Evolutionary conservation across 257 asterid species (phyloP).

Genomic region (Solanum tacnaense): DNA sequence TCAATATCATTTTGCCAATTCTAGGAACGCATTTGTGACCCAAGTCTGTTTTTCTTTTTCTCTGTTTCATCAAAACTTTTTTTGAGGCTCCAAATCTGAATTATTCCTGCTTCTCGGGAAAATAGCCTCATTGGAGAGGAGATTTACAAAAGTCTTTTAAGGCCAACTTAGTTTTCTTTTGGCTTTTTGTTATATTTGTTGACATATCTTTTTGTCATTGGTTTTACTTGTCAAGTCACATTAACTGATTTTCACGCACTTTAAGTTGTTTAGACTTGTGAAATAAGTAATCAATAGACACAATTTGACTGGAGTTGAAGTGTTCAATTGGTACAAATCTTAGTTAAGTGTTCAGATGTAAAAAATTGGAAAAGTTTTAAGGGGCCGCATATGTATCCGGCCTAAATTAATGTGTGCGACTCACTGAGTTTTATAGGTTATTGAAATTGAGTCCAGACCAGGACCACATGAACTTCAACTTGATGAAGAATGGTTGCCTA

Average conservation of each 20-base stretch:
- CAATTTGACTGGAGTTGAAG: background rate
- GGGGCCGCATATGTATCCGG: background rate
- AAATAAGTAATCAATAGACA: background rate
- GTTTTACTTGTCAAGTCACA: background rate
- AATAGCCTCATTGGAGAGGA: background rate
- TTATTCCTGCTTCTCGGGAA: background rate
- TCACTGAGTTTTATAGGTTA: conserved; percentile 30
- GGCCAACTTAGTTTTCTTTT: background rate
- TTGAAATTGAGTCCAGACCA: conserved; percentile 65
- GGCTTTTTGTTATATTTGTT: background rate
- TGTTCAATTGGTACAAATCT: background rate
- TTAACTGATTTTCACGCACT: background rate
- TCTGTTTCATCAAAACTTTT: background rate
- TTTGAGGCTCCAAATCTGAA: background rate
- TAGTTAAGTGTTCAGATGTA: background rate
- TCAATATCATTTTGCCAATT: background rate
- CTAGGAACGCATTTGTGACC: background rate
- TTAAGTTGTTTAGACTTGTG: background rate
- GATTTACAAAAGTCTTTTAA: background rate
- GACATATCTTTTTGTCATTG: background rate
- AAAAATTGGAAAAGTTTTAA: background rate
- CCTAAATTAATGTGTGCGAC: conserved; percentile 4
- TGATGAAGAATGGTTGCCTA: conserved; percentile 99
- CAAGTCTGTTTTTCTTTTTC: background rate
- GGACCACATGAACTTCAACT: conserved; percentile 78